Evolutionary conservation across 352 stramenopile genomes (phyloP), one percentile per base, ranked within the genome.

Genomic region (Pythium phragmiticola): DNA sequence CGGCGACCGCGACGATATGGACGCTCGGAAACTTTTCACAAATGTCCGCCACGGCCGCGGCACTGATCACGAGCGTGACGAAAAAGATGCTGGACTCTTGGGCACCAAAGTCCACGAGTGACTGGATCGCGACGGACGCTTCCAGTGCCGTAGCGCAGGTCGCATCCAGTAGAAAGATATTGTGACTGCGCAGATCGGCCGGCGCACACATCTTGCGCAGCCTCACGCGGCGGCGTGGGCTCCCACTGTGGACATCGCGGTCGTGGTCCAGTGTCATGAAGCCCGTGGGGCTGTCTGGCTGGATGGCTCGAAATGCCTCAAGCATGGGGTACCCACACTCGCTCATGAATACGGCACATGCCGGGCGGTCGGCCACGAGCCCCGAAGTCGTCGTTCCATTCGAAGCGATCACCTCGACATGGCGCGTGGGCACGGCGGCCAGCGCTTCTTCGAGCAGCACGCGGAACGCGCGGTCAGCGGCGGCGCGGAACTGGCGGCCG

Each of bases 371-470:
- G 4, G 54, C 19, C 6, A 64, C 57, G 26, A 70, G n/a, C 4
- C 62, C 67, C 23, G 57, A 46, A 34, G 52, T 67, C 3, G 60
- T n/a, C 5, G 16, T 26, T 3, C 57, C 57, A 14, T 52, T 60
- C 7, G 63, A 17, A 3, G 63, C 63, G 6, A 72, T 21, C 13
- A 77, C 21, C 33, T 71, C 59, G 19, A 67, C 50, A 9, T 52
- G 33, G 2, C 34, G 46, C n/a, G 42, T 64, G 1, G 70, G 67
- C 36, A 67, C 63, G 11, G 45, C 37, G 33, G 63, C 57, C 34
- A 77, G 39, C 11, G 70, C 70, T 48, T 77, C 67, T 58, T 77
- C 70, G 4, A 77, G 16, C 13, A 77, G 57, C 57, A 77, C 13
- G 26, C 67, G 53, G 34, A 70, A 72, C 9, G 57, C 53, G 30